Evolutionary conservation across 2,329 filamentous ascomycete genomes (phyloP).

Genomic region (Ascochyta clinopodiicola): DNA sequence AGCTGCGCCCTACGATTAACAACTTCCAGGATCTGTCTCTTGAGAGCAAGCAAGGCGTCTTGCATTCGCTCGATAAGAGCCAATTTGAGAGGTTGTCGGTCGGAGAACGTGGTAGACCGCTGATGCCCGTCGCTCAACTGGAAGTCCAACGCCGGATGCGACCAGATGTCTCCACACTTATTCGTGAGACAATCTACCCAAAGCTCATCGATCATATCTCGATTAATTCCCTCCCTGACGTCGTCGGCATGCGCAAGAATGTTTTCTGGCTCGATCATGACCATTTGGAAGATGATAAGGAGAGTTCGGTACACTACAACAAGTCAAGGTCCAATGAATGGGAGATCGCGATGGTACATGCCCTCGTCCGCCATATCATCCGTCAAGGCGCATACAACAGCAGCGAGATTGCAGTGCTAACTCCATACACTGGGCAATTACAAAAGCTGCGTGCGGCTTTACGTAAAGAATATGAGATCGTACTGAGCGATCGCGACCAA

Average conservation of each 20-base stretch:
- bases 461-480: slow-evolving; percentile 63
- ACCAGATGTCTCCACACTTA: slow-evolving; percentile 65
- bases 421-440: slow-evolving; percentile 67
- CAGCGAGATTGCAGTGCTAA: slow-evolving; percentile 73
- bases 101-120: slow-evolving; percentile 26
- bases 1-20: slow-evolving; percentile 65
- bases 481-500: slow-evolving; percentile 67
- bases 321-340: slow-evolving; percentile 63
- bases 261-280: slow-evolving; percentile 70
- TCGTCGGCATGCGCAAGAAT: slow-evolving; percentile 60
- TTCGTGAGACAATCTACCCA: slow-evolving; percentile 65
- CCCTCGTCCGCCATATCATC: slow-evolving; percentile 69
- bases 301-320: slow-evolving; percentile 16
- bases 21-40: slow-evolving; percentile 60
- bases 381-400: slow-evolving; percentile 67
- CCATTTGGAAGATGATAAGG: slow-evolving; percentile 50
- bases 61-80: slow-evolving; percentile 64
- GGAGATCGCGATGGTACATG: slow-evolving; percentile 69
- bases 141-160: slow-evolving; percentile 70
- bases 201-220: slow-evolving; percentile 58
- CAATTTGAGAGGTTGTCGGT: slow-evolving; percentile 66
- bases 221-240: slow-evolving; percentile 52
- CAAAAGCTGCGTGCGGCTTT: slow-evolving; percentile 58
- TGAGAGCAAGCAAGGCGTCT: slow-evolving; percentile 55
- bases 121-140: slow-evolving; percentile 48